Conservation (phyloP, 2,329 filamentous ascomycete species). For the Cordyceps tenuipes region DNA sequence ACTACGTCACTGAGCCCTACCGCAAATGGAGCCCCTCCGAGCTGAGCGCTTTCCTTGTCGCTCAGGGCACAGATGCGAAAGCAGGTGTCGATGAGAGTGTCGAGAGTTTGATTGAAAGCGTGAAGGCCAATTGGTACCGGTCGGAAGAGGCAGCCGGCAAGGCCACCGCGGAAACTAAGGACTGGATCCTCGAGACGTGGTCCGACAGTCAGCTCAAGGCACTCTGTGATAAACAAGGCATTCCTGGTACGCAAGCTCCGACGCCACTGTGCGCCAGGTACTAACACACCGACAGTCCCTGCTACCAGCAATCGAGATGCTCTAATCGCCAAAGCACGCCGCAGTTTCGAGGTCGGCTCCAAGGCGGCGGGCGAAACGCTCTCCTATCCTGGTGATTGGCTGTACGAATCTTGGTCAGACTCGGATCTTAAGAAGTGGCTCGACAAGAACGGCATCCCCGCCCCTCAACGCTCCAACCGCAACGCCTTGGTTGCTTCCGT, state of each 20-base stretch:
- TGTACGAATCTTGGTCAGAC: slow-evolving; percentile 85
- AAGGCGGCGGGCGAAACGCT: slow-evolving; percentile 67
- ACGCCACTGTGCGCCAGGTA: not conserved
- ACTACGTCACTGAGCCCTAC: slow-evolving; percentile 66
- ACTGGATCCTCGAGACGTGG: slow-evolving; percentile 96
- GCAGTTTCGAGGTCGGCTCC: slow-evolving; percentile 72
- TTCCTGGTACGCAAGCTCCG: slow-evolving; percentile 49
- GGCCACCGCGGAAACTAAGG: slow-evolving; percentile 63
- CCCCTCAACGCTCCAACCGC: slow-evolving; percentile 73
- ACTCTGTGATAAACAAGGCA: slow-evolving; percentile 80
- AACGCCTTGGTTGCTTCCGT: slow-evolving; percentile 84
- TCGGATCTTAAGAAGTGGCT: slow-evolving; percentile 93
- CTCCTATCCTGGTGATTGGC: slow-evolving; percentile 89
- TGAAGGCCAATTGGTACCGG: slow-evolving; percentile 69
- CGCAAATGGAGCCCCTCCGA: slow-evolving; percentile 65
- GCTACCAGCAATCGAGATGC: slow-evolving; percentile 81
- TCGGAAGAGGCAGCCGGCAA: slow-evolving; percentile 67
- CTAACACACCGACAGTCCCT: slow-evolving; percentile 45
- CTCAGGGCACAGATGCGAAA: slow-evolving; percentile 63
- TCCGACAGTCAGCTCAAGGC: slow-evolving; percentile 87
- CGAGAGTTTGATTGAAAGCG: slow-evolving; percentile 58
- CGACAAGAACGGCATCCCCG: slow-evolving; percentile 77
- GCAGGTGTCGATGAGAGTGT: slow-evolving; percentile 58
- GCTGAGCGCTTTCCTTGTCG: slow-evolving; percentile 57
- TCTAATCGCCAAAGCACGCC: slow-evolving; percentile 66